Percentiles rank a stretch among this genome's conserved stretches.
These are phyloP conservation scores for Lactarius deliciosus DNA, from an alignment of 768 basidiomycete genomes.

Conservation along the genomic window DNA sequence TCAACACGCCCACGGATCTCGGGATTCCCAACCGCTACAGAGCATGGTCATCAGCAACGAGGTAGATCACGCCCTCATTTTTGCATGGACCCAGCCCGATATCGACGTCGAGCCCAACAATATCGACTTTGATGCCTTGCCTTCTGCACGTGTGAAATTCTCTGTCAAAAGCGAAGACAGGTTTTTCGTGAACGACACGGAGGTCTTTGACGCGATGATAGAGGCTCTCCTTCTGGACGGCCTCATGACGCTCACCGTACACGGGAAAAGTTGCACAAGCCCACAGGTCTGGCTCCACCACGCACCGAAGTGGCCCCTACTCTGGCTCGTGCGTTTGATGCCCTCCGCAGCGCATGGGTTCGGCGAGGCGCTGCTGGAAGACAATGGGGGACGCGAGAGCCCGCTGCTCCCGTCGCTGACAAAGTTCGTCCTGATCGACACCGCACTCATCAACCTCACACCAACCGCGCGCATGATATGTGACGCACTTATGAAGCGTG, in stretches of 20 bases:
- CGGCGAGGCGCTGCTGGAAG: neutral
- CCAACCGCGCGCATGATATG: neutral
- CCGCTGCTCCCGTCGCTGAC: constrained; percentile 1
- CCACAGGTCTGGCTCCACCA: neutral
- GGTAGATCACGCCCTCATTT: neutral
- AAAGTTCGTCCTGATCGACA: neutral
- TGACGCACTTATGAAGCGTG: constrained; percentile 5
- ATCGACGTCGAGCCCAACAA: neutral
- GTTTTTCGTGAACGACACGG: neutral
- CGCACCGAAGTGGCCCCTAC: neutral
- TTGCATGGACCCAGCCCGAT: constrained; percentile 10
- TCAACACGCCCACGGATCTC: constrained; percentile 1
- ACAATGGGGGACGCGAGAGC: neutral
- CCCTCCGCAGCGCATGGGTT: neutral
- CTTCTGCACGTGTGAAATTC: neutral
- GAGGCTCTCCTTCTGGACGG: neutral
- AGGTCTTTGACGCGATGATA: neutral
- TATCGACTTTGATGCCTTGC: too few relatives aligned
- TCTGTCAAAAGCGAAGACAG: neutral
- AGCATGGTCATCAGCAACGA: neutral
- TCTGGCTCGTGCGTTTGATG: neutral
- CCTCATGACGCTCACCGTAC: neutral
- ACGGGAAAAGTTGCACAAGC: neutral
- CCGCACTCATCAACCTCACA: too few relatives aligned
- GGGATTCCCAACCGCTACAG: constrained; percentile 11